Base-by-base conservation (phyloP, 768 basidiomycete species). In the Macrocybe gigantea region DNA sequence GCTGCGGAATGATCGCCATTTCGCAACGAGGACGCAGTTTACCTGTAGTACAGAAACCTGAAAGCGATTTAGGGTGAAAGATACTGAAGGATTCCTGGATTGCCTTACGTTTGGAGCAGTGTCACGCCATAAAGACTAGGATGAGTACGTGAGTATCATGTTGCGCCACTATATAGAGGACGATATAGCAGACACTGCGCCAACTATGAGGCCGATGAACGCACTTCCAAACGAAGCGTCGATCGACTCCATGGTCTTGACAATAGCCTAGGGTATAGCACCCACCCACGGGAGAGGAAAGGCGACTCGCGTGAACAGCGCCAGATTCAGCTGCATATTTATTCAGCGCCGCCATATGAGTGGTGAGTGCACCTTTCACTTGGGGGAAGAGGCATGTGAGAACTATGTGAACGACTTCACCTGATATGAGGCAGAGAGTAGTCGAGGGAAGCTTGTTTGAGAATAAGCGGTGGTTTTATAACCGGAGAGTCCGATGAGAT, bases 81-180 rank as follows among this genome's bases (percentile, higher is more conserved):
- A 10, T 51, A 38, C 52, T 34, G 48, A 36, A 11, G 30, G 36
- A 30, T 11, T 12, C 39, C 44, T 39, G 36, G 33, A 3, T 35
- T 12, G 13, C 36, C 38, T 53, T 53, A 72, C 68, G 68, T 68
- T 48, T 73, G 69, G 14, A 76, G 56, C 32, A 76, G 53, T 6
- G 74, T 76, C 22, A 75, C 68, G 33, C 75, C 75, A 56, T 74
- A 77, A 38, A 75, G 53, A 34, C 73, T 77, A 55, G 6, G 29
- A 14, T 11, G 45, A n/a, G 43, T 41, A 36, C 44, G 37, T 42
- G 40, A 44, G 33, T 47, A 42, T 22, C 15, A 47, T 45, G 22
- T 22, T 22, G 22, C 22, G 4, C 22, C 47, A 34, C 6, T n/a
- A 6, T 32, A 50, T 32, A 13, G 30, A 45, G 11, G 46, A 30